Evolutionary conservation across 1,139 yeast genomes (phyloP).

Genomic region (Sugiyamaella paludigena): DNA sequence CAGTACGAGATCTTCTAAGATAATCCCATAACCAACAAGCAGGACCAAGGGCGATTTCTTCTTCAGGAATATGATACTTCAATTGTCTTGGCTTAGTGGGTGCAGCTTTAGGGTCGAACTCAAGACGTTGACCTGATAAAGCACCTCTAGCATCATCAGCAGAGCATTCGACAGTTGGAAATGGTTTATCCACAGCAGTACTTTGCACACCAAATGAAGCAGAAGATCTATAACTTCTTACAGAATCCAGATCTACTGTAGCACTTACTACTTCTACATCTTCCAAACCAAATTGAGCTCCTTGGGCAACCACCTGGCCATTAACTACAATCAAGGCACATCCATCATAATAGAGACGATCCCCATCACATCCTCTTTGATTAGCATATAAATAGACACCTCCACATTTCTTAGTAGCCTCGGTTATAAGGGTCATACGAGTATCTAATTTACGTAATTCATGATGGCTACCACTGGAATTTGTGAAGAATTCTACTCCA

Average conservation of each 20-base stretch:
- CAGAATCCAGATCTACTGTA: constrained; percentile 89
- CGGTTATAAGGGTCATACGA: constrained; percentile 77
- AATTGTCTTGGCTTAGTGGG: constrained; percentile 56
- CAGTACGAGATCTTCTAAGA: constrained; percentile 80
- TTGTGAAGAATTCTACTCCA: constrained; percentile 94
- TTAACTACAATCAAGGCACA: constrained; percentile 92
- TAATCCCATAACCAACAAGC: constrained; percentile 99
- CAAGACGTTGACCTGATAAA: constrained; percentile 31
- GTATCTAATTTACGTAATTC: constrained; percentile 87
- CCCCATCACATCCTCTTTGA: constrained; percentile 98
- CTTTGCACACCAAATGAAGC: constrained; percentile 74
- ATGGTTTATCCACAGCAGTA: constrained; percentile 47
- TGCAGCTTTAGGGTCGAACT: constrained; percentile 60
- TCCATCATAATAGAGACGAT: constrained; percentile 92
- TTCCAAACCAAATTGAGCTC: constrained; percentile 77
- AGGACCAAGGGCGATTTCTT: constrained; percentile 95
- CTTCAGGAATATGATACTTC: constrained; percentile 78
- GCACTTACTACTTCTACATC: constrained; percentile 95
- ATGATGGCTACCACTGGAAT: constrained; percentile 95
- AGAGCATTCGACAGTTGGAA: constrained; percentile 58
- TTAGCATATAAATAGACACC: constrained; percentile 92
- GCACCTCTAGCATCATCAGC: constrained; percentile 17
- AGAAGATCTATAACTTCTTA: constrained; percentile 72
- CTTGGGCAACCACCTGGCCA: constrained; percentile 90
- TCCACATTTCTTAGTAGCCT: constrained; percentile 94